Percentiles rank a stretch among this genome's conserved stretches.
Conservation (phyloP, 2,329 filamentous ascomycete species). For the Diaporthe amygdali region DNA sequence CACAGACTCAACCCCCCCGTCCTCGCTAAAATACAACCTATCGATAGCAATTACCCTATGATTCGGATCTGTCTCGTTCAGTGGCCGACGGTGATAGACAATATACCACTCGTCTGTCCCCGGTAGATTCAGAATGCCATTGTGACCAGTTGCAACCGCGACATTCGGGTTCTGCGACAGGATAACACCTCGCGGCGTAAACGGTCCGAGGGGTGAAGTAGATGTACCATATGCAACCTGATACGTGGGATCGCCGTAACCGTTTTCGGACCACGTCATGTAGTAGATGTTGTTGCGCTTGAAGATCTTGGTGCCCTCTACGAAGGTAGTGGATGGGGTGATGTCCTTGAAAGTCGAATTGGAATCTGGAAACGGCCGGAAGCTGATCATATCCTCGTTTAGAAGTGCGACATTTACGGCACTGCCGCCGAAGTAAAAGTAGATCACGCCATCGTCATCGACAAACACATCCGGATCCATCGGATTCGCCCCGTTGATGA, state of each 20-base stretch:
- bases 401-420: constrained; percentile 18
- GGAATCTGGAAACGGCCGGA: constrained; percentile 3
- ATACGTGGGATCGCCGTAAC: constrained; percentile 22
- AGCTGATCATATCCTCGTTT: constrained; percentile 18
- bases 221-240: constrained; percentile 21
- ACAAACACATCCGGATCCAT: constrained; percentile 50
- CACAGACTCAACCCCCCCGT: constrained; percentile 10
- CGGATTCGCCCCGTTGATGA: constrained; percentile 50
- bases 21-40: constrained; percentile 5
- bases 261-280: constrained; percentile 25
- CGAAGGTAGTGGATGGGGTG: constrained; percentile 7
- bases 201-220: constrained; percentile 16
- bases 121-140: constrained; percentile 19
- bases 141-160: constrained; percentile 20
- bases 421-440: constrained; percentile 31
- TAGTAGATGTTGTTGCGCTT: constrained; percentile 15
- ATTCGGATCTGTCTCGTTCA: background rate
- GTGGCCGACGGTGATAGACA: constrained; percentile 15
- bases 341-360: constrained; percentile 10
- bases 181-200: background rate
- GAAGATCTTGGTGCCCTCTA: constrained; percentile 21
- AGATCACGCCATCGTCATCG: constrained; percentile 43
- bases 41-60: constrained; percentile 13
- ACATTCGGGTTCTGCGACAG: constrained; percentile 5
- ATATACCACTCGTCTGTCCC: constrained; percentile 24